A percentile compares a stretch with the other conserved stretches of the same genome.
Conservation (phyloP, 2,329 filamentous ascomycete genomes). For the Aciculosporium take region DNA sequence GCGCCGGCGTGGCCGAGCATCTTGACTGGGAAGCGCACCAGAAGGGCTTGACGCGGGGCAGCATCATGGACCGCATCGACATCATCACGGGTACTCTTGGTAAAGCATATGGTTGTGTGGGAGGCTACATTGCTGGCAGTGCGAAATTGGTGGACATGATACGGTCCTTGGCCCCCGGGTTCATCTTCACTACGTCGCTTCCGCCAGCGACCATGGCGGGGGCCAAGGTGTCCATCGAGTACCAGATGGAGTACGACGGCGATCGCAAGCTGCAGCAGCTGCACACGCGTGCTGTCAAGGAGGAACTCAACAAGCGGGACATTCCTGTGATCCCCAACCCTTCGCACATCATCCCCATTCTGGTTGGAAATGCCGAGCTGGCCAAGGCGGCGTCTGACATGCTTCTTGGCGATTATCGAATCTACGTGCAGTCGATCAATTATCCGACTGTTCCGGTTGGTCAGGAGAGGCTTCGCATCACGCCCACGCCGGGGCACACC, state of each 20-base stretch:
- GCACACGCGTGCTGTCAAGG: conserved; percentile 89
- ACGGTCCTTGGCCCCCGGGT: conserved; percentile 86
- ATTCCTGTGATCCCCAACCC: conserved; percentile 98
- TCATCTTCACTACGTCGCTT: conserved; percentile 97
- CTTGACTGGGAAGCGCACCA: conserved; percentile 83
- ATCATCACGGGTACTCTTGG: conserved; percentile 96
- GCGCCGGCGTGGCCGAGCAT: conserved; percentile 93
- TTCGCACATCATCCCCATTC: conserved; percentile 84
- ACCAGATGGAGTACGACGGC: conserved; percentile 72
- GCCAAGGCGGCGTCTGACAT: conserved; percentile 88
- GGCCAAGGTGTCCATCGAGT: conserved; percentile 80
- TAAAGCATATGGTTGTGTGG: conserved; percentile 95
- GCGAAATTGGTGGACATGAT: conserved; percentile 79
- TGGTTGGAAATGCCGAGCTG: conserved; percentile 86
- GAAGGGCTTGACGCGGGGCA: conserved; percentile 60
- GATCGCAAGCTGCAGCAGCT: conserved; percentile 89
- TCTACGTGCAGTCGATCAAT: conserved; percentile 98
- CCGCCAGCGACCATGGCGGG: conserved; percentile 96
- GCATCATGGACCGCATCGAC: conserved; percentile 88
- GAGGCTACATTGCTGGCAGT: conserved; percentile 91
- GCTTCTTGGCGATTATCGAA: conserved; percentile 75
- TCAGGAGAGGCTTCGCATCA: conserved; percentile 93
- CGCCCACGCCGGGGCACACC: conserved; percentile 83
- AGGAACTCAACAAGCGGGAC: conserved; percentile 59
- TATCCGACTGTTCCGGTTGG: conserved; percentile 96